Evolutionary conservation across 1,139 yeast species (phyloP), one percentile per base, ranked within the genome.

Genomic region (Meyerozyma carpophila): DNA sequence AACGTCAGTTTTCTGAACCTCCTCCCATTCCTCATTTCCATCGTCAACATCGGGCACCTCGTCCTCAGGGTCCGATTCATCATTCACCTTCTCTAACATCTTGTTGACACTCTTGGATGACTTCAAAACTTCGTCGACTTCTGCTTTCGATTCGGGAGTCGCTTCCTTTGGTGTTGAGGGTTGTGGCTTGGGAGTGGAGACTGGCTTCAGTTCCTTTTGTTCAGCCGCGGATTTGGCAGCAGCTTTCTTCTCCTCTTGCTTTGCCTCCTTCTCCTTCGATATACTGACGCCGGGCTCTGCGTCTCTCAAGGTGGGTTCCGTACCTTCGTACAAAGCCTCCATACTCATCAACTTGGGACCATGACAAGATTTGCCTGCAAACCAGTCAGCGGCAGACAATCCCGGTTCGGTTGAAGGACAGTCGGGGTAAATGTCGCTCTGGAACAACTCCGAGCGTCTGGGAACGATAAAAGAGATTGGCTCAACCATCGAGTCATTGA

Each of bases 381-480:
- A 75, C 85, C 90, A 93, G 52, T 90, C 96, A 2, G 70, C 77
- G 1, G 95, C 91, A 24, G 82, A 62, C 50, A 89, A 64, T 0
- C 97, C 95, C 1, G 97, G 84, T 54, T 79, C 75, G 37, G 70
- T 75, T 3, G 96, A 83, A 31, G 94, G 94, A 32, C 94, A 88
- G 61, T 86, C 95, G 3, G 97, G 97, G 59, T 84, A 93, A 44
- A 93, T 89, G 57, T 91, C 98, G 39, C 77, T 84, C 63, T 93
- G 97, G 73, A 93, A 93, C 54, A 84, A 81, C 58, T 93, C 98
- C 2, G 96, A 80, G 61, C 91, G 83, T 72, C 98, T 81, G 50
- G 98, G 98, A 45, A 91, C 97, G 54, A 81, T 78, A 60, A 91
- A 93, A 7, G 96, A 84, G 43, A 93, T 76, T 11, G 97, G 97